Percentiles rank a stretch among this genome's conserved stretches.
These are phyloP conservation scores for Trichoderma semiorbis DNA, from an alignment of 2,329 filamentous ascomycete species.

Conservation along the genomic window DNA sequence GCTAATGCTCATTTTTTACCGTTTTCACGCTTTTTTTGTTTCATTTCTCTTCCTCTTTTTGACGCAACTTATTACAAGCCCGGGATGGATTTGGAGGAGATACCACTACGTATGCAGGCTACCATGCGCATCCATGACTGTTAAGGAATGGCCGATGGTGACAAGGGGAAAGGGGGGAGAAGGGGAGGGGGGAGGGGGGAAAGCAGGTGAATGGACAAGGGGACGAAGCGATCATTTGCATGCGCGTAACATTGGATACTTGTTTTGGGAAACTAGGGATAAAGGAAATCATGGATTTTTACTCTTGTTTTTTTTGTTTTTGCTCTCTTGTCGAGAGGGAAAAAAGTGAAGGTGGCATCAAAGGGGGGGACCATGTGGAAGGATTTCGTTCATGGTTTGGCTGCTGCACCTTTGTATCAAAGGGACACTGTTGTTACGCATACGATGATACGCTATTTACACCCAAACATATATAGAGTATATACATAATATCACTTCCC, in stretches of 20 bases:
- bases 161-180: neutral
- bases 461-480: neutral
- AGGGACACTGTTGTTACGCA: neutral
- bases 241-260: neutral
- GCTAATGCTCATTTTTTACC: slow-evolving; percentile 1
- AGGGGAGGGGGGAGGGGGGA: no score
- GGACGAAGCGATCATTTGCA: neutral
- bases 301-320: neutral
- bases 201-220: neutral
- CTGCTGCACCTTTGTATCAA: neutral
- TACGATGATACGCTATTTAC: neutral
- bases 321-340: neutral
- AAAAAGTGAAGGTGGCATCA: neutral
- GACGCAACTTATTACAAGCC: slow-evolving; percentile 15
- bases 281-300: neutral
- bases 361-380: neutral
- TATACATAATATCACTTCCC: neutral
- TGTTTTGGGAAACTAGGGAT: neutral
- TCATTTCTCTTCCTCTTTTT: neutral
- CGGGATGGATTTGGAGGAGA: slow-evolving; percentile 24
- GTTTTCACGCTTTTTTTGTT: neutral
- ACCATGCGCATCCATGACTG: neutral
- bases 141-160: neutral
- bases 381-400: neutral
- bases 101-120: slow-evolving; percentile 21